Evolutionary conservation across 2,329 filamentous ascomycete species (phyloP), one percentile per base, ranked within the genome.

Genomic region (Monilinia fructicola): DNA sequence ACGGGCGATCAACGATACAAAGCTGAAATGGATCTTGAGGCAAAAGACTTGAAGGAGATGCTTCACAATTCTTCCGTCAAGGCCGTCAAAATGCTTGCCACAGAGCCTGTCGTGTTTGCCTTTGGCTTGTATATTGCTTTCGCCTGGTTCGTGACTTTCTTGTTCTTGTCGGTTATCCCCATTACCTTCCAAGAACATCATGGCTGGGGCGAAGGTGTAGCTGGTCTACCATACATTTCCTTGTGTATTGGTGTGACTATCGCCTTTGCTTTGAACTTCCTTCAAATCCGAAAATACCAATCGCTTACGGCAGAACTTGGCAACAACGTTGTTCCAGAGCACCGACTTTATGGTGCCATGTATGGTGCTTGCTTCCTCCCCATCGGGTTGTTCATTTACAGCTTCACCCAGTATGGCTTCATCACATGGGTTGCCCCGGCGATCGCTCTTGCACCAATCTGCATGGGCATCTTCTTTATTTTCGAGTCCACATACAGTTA

Each of bases 81-180:
- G 0, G 92, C 92, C 0, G 95, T 96, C 76, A 85, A 81, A 77
- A 76, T 76, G 80, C 85, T 93, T 26, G 80, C 88, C 70, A 92
- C 90, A 0, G 90, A 93, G 71, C 88, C 90, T 0, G 88, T 92
- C 23, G 89, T 93, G 26, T 92, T 93, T 77, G 91, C 85, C 79
- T 97, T 97, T 79, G 92, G 90, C 0, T 81, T 96, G 0, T 97
- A 92, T 92, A 89, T 92, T 1, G 85, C 91, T 1, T 97, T 97
- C 77, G 88, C 89, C 38, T 97, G 93, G 93, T 91, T 90, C 0
- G 85, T 96, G 0, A 84, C 96, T 0, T 97, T 96, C 77, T 81
- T 96, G 40, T 91, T 90, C 35, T 92, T 96, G 71, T 86, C 87
- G 18, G 89, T 91, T 1, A 85, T 97, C 12, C 91, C 92, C 0